Evolutionary conservation across 257 asterid species (phyloP).

Genomic region (Thymus mandschuricus): DNA sequence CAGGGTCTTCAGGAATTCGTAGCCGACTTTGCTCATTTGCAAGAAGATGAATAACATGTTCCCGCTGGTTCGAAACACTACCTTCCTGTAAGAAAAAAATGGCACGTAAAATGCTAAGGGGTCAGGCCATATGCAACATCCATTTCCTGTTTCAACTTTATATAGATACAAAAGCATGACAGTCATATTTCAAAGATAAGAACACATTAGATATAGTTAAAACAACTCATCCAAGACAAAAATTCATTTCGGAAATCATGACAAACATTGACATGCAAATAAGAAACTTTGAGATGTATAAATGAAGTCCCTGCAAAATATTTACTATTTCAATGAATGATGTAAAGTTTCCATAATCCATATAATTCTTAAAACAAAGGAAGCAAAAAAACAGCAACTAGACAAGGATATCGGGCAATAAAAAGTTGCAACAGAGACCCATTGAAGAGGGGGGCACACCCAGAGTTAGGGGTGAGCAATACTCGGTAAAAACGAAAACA

Average conservation of each 20-base stretch:
- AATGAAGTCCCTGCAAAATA: neutral
- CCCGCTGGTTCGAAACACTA: constrained; percentile 93
- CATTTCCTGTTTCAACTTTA: neutral
- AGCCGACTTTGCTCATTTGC: constrained; percentile 94
- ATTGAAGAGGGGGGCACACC: constrained; percentile 3
- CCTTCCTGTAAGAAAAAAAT: constrained; percentile 67
- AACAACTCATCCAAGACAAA: neutral
- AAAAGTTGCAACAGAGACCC: constrained; percentile 13
- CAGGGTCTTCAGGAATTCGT: constrained; percentile 76
- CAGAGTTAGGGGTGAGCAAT: neutral
- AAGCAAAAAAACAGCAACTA: neutral
- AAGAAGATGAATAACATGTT: constrained; percentile 87
- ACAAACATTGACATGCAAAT: neutral
- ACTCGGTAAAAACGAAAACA: too few species aligned
- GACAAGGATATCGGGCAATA: constrained; percentile 13
- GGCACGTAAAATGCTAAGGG: constrained; percentile 13
- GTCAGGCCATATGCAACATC: constrained; percentile 14
- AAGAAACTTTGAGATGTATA: neutral
- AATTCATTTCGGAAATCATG: neutral
- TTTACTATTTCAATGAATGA: neutral
- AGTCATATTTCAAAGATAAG: neutral
- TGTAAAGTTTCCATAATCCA: neutral
- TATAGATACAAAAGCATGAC: neutral
- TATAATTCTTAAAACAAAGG: neutral
- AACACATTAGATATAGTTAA: constrained; percentile 1